These are phyloP conservation scores for Starmera amethionina DNA, from an alignment of 805 yeast species.

Conservation along the genomic window DNA sequence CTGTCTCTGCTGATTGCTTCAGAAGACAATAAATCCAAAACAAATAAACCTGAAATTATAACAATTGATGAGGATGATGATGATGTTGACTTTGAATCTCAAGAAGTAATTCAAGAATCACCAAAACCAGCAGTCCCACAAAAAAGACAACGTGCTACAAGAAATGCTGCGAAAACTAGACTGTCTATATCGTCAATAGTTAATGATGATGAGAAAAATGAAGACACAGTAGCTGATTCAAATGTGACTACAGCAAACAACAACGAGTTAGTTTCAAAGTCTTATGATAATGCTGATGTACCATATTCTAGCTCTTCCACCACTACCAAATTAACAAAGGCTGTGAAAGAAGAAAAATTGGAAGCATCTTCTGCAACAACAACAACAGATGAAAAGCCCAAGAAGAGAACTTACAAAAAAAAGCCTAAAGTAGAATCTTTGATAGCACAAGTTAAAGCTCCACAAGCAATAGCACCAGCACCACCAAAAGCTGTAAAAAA, in stretches of 20 bases:
- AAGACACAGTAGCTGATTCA: background rate
- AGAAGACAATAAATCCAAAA: background rate
- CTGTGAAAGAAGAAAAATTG: too few species aligned
- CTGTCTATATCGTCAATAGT: background rate
- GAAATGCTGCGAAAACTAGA: background rate
- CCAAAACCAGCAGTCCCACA: background rate
- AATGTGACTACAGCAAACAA: too few species aligned
- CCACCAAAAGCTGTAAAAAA: background rate
- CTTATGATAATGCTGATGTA: too few species aligned
- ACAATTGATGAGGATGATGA: background rate
- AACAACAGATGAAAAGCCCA: background rate
- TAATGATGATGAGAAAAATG: background rate
- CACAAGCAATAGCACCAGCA: background rate
- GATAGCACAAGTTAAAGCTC: background rate
- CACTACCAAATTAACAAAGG: too few species aligned
- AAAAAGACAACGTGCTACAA: background rate
- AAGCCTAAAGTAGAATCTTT: too few species aligned
- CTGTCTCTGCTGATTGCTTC: background rate
- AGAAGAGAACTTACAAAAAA: too few species aligned
- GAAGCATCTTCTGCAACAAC: background rate
- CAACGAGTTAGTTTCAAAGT: too few species aligned
- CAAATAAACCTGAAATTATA: background rate
- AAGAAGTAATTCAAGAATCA: background rate
- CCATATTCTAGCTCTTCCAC: too few species aligned
- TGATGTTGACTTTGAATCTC: background rate